phyloP scores from a whole-genome alignment of 345 rosid species.

The Durio zibethinus region DNA sequence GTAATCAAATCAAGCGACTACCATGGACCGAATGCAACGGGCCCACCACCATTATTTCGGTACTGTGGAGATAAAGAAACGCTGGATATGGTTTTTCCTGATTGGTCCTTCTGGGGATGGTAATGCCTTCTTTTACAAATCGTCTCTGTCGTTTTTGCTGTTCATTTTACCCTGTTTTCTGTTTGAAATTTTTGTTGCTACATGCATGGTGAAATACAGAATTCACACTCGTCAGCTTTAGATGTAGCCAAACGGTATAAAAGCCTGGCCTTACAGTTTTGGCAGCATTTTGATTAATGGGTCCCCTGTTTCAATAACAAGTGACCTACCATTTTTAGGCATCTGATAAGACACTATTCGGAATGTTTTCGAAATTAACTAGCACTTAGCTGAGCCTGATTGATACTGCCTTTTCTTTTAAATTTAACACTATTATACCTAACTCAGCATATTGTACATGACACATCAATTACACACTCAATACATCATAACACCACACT shows the following conservation, averaged over 20 bases:
- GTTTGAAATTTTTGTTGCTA: not conserved
- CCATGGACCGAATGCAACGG: slow-evolving; percentile 24
- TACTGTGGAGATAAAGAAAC: slow-evolving; percentile 41
- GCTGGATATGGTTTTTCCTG: slow-evolving; percentile 51
- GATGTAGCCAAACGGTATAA: not conserved
- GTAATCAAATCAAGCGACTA: slow-evolving; percentile 26
- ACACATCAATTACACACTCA: slow-evolving; percentile 18
- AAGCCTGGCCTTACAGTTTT: not conserved
- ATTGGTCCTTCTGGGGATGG: slow-evolving; percentile 82
- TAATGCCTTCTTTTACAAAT: not conserved
- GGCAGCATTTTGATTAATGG: not conserved
- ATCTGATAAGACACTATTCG: not conserved
- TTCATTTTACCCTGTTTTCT: not conserved
- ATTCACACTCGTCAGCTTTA: slow-evolving; percentile 26
- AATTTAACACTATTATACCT: not conserved
- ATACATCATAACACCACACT: not conserved
- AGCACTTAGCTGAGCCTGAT: too few species aligned
- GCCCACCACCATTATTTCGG: slow-evolving; percentile 54
- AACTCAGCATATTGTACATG: not conserved
- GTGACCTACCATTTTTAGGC: not conserved
- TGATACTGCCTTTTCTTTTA: not conserved
- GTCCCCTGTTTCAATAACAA: not conserved
- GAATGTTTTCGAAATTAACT: not conserved
- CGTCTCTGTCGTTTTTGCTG: not conserved
- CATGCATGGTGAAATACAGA: not conserved